Conservation (phyloP, 1,284 basidiomycete species). For the Tremellales sp. region DNA sequence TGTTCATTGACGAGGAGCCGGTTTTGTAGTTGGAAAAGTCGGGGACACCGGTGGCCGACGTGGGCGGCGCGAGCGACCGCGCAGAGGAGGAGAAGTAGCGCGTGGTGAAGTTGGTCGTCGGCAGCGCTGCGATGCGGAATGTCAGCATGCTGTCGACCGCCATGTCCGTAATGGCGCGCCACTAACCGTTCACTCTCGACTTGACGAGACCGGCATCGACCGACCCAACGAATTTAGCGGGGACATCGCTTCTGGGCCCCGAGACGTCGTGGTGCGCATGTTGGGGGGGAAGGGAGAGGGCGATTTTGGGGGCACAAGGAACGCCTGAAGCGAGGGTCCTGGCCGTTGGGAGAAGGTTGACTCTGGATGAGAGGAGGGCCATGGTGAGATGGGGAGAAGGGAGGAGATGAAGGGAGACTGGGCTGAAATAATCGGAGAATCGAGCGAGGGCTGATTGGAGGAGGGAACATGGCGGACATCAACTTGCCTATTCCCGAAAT, state of each 20-base stretch:
- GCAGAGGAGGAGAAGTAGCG: conserved; percentile 56
- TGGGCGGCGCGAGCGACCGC: conserved; percentile 48
- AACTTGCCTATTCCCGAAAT: too few relatives aligned
- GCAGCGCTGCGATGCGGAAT: conserved; percentile 32
- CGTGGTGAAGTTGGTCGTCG: conserved; percentile 57
- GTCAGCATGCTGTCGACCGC: conserved; percentile 5
- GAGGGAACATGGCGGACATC: too few relatives aligned
- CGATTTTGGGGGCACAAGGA: conserved; percentile 93
- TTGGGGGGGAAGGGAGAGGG: conserved; percentile 73
- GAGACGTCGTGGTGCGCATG: conserved; percentile 62
- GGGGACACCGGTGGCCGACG: conserved; percentile 64
- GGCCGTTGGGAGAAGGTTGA: conserved; percentile 77
- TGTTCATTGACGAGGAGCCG: conserved; percentile 64
- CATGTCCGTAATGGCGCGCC: not conserved
- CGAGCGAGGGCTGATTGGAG: too few relatives aligned
- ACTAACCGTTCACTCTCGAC: conserved; percentile 67
- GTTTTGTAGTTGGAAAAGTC: conserved; percentile 83
- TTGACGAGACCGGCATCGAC: conserved; percentile 53
- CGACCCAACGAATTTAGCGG: conserved; percentile 62
- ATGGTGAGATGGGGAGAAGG: too few relatives aligned
- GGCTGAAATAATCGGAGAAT: too few relatives aligned
- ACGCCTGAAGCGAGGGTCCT: conserved; percentile 77
- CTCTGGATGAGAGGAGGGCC: conserved; percentile 34
- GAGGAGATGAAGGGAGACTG: too few relatives aligned
- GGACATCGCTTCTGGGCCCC: conserved; percentile 59